These are phyloP conservation scores for Chalciporus chontae DNA, from an alignment of 768 basidiomycete genomes.

Conservation along the genomic window DNA sequence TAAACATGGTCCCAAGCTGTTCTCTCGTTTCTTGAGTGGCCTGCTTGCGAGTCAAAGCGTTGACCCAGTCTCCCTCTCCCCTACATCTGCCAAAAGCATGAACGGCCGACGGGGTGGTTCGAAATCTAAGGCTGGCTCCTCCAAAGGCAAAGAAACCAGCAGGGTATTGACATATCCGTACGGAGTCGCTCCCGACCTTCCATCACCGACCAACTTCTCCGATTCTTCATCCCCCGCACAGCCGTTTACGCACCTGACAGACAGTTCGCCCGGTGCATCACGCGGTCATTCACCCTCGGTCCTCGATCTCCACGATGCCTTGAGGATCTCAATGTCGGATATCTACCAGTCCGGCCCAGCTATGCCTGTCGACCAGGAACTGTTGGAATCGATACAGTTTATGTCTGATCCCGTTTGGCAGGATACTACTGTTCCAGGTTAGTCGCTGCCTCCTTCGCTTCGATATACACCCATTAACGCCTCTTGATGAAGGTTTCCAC, in stretches of 20 bases:
- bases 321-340: conserved; percentile 26
- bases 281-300: conserved; percentile 9
- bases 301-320: background rate
- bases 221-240: conserved; percentile 39
- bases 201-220: conserved; percentile 30
- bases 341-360: conserved; percentile 47
- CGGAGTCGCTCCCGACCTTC: conserved; percentile 12
- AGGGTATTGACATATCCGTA: conserved; percentile 1
- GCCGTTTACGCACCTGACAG: conserved; percentile 38
- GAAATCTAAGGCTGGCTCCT: conserved; percentile 7
- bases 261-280: conserved; percentile 27
- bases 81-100: conserved; percentile 13
- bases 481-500: conserved; percentile 27
- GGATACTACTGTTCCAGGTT: conserved; percentile 53
- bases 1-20: conserved; percentile 76
- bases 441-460: conserved; percentile 15
- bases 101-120: conserved; percentile 18
- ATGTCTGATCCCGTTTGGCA: conserved; percentile 56
- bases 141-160: conserved; percentile 12
- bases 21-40: conserved; percentile 73
- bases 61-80: conserved; percentile 11
- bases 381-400: conserved; percentile 60
- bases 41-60: conserved; percentile 61
- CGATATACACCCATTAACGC: background rate
- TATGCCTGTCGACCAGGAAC: conserved; percentile 55